Evolutionary conservation across 805 yeast genomes (phyloP).

Genomic region (Saccharomycopsis fermentans): DNA sequence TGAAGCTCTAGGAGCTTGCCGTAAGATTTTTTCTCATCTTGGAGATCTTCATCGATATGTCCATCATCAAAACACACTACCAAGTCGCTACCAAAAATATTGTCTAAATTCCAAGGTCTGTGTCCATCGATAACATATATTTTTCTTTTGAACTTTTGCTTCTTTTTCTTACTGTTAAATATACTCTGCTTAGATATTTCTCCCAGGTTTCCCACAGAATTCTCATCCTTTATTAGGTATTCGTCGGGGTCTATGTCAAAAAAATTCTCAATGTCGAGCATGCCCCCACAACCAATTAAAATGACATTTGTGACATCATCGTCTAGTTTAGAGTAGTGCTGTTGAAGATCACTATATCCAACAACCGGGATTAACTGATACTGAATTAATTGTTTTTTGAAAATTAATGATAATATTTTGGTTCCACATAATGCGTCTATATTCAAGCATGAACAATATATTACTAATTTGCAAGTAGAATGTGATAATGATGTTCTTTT

Average conservation of each 20-base stretch:
- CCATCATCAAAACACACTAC: conserved; percentile 88
- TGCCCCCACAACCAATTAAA: conserved; percentile 87
- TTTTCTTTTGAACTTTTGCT: conserved; percentile 36
- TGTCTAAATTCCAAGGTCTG: conserved; percentile 94
- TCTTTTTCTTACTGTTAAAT: conserved; percentile 22
- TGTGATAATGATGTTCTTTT: conserved; percentile 70
- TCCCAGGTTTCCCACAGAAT: not conserved
- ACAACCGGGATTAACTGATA: conserved; percentile 87
- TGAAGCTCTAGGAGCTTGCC: conserved; percentile 35
- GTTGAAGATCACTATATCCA: conserved; percentile 73
- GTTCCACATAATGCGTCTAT: conserved; percentile 90
- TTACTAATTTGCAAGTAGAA: conserved; percentile 80
- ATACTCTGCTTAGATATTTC: not conserved
- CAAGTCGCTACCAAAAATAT: conserved; percentile 71
- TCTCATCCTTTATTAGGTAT: conserved; percentile 30
- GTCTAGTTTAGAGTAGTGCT: conserved; percentile 56
- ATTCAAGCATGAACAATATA: conserved; percentile 83
- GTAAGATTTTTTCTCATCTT: conserved; percentile 54
- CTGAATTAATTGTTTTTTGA: conserved; percentile 76
- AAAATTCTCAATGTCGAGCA: conserved; percentile 72
- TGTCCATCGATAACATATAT: conserved; percentile 85
- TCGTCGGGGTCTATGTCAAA: conserved; percentile 52
- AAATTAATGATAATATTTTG: conserved; percentile 55
- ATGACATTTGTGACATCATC: conserved; percentile 66
- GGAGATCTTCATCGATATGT: conserved; percentile 47